Conservation (phyloP, 306 rosid genomes). For the Acmispon strigosus region DNA sequence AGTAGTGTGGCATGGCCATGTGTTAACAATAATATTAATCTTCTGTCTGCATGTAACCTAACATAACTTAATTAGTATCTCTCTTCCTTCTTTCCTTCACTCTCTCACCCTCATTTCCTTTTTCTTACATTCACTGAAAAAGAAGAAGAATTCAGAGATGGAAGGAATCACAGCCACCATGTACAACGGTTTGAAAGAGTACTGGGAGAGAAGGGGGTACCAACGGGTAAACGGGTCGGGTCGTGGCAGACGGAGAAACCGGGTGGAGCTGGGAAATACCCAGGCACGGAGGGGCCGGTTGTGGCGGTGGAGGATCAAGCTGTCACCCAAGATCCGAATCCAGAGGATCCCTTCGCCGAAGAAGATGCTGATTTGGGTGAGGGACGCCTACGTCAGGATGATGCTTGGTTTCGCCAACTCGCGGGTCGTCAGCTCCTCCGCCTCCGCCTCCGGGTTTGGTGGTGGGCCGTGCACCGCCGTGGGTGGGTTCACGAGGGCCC, state of each 20-base stretch:
- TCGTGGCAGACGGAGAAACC: conserved; percentile 1
- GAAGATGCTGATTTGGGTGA: conserved; percentile 52
- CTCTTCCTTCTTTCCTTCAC: not conserved
- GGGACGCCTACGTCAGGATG: conserved; percentile 74
- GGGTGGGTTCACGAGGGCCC: conserved; percentile 16
- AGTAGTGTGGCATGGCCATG: not conserved
- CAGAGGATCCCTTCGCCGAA: conserved; percentile 48
- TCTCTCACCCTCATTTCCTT: not conserved
- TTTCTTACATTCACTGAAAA: not conserved
- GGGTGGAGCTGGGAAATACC: conserved; percentile 32
- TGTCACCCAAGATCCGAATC: conserved; percentile 54
- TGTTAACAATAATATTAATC: not conserved
- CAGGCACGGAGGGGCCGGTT: conserved; percentile 26
- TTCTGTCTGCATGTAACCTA: conserved; percentile 21
- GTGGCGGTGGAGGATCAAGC: conserved; percentile 54
- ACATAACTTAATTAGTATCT: not conserved
- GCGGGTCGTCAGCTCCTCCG: conserved; percentile 23
- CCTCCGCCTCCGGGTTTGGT: conserved; percentile 18
- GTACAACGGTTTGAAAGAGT: conserved; percentile 42
- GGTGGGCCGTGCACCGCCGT: not conserved
- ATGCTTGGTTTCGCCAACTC: conserved; percentile 73
- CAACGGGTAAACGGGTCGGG: conserved; percentile 33
- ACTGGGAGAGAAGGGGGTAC: conserved; percentile 51
- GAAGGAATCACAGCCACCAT: conserved; percentile 46
- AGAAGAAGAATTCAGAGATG: conserved; percentile 2